A percentile compares a stretch with the other conserved stretches of the same genome.
Evolutionary conservation across 805 yeast genomes (phyloP).

Genomic region (Teunomyces panamensis): DNA sequence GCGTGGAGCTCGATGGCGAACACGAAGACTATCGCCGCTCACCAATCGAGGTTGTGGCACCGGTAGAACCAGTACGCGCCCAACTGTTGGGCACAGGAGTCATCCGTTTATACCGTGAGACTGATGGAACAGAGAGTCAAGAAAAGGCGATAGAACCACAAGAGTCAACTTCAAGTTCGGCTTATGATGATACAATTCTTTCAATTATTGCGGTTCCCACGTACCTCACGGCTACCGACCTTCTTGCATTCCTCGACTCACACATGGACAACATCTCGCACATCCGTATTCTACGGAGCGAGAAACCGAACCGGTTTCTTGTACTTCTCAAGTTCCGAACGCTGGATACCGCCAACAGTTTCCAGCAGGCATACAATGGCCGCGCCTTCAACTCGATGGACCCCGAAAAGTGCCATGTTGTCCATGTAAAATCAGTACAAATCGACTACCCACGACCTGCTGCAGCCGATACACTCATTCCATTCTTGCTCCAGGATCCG

Average conservation of each 20-base stretch:
- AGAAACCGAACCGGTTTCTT: slow-evolving; percentile 66
- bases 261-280: slow-evolving; percentile 58
- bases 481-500: slow-evolving; percentile 71
- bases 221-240: slow-evolving; percentile 80
- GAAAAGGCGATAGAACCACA: too few species aligned
- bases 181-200: slow-evolving; percentile 58
- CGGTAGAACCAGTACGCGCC: slow-evolving; percentile 54
- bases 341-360: slow-evolving; percentile 53
- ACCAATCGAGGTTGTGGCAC: slow-evolving; percentile 18
- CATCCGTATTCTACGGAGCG: slow-evolving; percentile 67
- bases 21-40: slow-evolving; percentile 28
- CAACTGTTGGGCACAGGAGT: slow-evolving; percentile 71
- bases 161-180: slow-evolving; percentile 29
- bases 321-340: slow-evolving; percentile 72
- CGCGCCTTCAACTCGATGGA: slow-evolving; percentile 81
- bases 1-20: slow-evolving; percentile 21
- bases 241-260: slow-evolving; percentile 77
- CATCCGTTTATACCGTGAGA: slow-evolving; percentile 57
- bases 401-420: slow-evolving; percentile 78
- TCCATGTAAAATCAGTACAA: slow-evolving; percentile 60
- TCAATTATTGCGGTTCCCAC: slow-evolving; percentile 85
- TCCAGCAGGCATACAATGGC: slow-evolving; percentile 68
- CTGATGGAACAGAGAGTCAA: too few species aligned
- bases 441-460: slow-evolving; percentile 22
- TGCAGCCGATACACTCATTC: slow-evolving; percentile 41